These are phyloP conservation scores for Phalaenopsis aphrodite DNA, from an alignment of 106 monocot species.

Conservation along the genomic window DNA sequence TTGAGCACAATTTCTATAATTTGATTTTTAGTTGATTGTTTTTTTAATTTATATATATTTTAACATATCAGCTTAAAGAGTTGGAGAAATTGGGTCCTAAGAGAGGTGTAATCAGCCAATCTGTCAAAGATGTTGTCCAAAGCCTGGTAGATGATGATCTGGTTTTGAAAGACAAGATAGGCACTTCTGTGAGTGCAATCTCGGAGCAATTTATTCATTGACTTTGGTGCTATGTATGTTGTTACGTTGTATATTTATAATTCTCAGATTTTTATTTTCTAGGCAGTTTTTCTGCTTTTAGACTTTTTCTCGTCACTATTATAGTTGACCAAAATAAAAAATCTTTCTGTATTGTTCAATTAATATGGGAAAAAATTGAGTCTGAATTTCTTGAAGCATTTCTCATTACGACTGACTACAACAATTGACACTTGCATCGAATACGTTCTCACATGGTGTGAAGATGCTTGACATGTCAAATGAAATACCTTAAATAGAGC, in stretches of 20 bases:
- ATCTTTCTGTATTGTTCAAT: no score
- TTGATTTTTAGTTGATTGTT: background rate
- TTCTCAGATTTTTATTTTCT: background rate
- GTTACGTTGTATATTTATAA: background rate
- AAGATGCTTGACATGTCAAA: no score
- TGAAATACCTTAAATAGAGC: no score
- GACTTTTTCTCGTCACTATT: background rate
- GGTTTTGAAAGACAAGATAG: constrained; percentile 96
- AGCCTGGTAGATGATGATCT: constrained; percentile 97
- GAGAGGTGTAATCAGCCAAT: constrained; percentile 92
- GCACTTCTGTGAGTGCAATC: constrained; percentile 74
- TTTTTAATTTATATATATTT: background rate
- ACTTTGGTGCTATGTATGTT: background rate
- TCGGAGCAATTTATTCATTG: background rate
- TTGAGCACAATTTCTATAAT: background rate
- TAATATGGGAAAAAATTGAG: no score
- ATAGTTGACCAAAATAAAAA: background rate
- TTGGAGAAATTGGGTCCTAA: constrained; percentile 95
- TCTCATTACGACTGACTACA: no score
- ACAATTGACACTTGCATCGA: no score
- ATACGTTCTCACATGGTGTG: no score
- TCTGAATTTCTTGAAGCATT: no score
- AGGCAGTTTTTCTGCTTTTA: background rate
- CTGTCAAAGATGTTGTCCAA: constrained; percentile 95
- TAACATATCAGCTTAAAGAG: constrained; percentile 65